These are phyloP conservation scores for Malassezia brasiliensis DNA, from an alignment of 1,284 basidiomycete genomes.

Conservation along the genomic window DNA sequence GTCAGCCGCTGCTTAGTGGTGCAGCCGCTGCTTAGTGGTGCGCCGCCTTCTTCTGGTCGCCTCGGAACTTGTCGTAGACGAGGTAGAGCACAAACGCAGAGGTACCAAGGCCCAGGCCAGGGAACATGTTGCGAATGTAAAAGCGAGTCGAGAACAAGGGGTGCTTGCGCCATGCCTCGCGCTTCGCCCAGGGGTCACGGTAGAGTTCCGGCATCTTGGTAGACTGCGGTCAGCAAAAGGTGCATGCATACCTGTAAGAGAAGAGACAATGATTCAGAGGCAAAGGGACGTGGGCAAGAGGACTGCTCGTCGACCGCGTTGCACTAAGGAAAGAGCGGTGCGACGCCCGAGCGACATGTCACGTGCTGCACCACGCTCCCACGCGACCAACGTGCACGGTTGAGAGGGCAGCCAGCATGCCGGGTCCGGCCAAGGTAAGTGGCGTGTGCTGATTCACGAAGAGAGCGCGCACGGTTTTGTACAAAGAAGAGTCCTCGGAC, in stretches of 20 bases:
- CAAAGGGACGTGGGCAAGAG: too few relatives aligned
- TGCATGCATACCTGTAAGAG: too few relatives aligned
- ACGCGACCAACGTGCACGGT: too few relatives aligned
- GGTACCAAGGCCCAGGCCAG: slow-evolving; percentile 40
- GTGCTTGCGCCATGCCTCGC: slow-evolving; percentile 48
- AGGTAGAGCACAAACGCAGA: slow-evolving; percentile 37
- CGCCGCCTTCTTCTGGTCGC: background rate
- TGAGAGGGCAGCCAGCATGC: background rate
- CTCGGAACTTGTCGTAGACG: slow-evolving; percentile 7
- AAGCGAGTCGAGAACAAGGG: slow-evolving; percentile 44
- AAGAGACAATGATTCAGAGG: too few relatives aligned
- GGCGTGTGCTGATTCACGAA: background rate
- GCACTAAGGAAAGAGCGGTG: background rate
- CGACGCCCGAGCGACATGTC: background rate
- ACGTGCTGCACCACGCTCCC: too few relatives aligned
- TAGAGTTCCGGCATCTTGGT: background rate
- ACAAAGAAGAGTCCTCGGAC: slow-evolving; percentile 21
- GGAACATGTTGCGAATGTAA: slow-evolving; percentile 41
- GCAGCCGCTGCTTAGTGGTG: background rate
- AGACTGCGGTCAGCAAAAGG: too few relatives aligned
- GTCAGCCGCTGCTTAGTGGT: background rate
- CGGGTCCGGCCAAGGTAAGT: background rate
- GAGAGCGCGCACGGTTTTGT: slow-evolving; percentile 5
- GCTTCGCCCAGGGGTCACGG: slow-evolving; percentile 45
- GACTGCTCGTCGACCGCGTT: too few relatives aligned